Base-by-base conservation (phyloP, 768 basidiomycete genomes). In the Hygrophoropsis aurantiaca region DNA sequence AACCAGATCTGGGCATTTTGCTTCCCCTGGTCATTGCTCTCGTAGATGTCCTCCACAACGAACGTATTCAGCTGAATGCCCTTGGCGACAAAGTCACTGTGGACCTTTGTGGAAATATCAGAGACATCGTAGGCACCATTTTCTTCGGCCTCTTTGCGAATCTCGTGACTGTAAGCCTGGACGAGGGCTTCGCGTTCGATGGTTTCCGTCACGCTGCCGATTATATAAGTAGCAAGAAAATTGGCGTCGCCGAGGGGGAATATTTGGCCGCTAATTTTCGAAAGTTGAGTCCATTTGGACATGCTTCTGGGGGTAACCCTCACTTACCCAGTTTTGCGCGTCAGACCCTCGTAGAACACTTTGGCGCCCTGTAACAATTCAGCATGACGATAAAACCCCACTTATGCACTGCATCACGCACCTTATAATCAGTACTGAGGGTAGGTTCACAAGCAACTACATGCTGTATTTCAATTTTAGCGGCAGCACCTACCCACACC, bases 381-480 rank as follows among this genome's bases (percentile, higher is more conserved):
- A n/a, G n/a, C n/a, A n/a, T n/a, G n/a, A n/a, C n/a, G n/a, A n/a
- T n/a, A n/a, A n/a, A n/a, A n/a, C n/a, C n/a, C n/a, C n/a, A n/a
- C n/a, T n/a, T n/a, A n/a, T n/a, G n/a, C n/a, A n/a, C n/a, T n/a
- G n/a, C n/a, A n/a, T n/a, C n/a, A n/a, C n/a, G n/a, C 40, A 45
- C 44, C 39, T 45, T 23, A 19, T 41, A 45, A 23, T 11, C 13
- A 6, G 6, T 13, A 24, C 44, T 25, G 23, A 45, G 26, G 9
- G 35, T 45, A n/a, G 44, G 79, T 55, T 82, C 81, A 62, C 80
- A 82, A 0, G 79, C 81, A 24, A 81, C 74, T 52, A 79, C 73
- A 59, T 80, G 80, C 78, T 80, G 47, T 19, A n/a, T n/a, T n/a
- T n/a, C n/a, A n/a, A n/a, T n/a, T n/a, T n/a, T n/a, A n/a, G n/a